Conservation (phyloP, 2,329 filamentous ascomycete genomes). For the Aspergillus hiratsukae region DNA sequence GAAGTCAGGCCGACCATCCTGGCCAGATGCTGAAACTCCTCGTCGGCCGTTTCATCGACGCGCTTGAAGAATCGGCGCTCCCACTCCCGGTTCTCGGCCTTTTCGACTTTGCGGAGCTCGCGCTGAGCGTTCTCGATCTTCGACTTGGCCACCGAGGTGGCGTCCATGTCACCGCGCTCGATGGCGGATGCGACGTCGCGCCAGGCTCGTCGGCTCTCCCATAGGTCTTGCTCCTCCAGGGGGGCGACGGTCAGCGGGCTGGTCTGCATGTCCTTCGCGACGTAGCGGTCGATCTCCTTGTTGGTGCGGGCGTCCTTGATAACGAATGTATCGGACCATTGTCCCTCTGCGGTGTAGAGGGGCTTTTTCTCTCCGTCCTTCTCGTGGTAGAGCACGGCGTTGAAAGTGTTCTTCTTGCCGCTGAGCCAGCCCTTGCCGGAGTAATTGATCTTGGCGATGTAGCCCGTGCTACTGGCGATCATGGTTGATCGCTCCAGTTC, state of each 20-base stretch:
- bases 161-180: slow-evolving; percentile 75
- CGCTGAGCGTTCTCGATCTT: slow-evolving; percentile 89
- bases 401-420: slow-evolving; percentile 91
- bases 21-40: slow-evolving; percentile 42
- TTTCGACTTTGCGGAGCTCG: slow-evolving; percentile 68
- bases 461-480: slow-evolving; percentile 83
- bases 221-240: slow-evolving; percentile 73
- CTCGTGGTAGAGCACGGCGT: slow-evolving; percentile 66
- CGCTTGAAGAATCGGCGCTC: slow-evolving; percentile 73
- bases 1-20: slow-evolving; percentile 37
- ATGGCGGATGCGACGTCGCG: slow-evolving; percentile 78
- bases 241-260: slow-evolving; percentile 68
- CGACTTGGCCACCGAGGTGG: slow-evolving; percentile 71
- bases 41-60: slow-evolving; percentile 30
- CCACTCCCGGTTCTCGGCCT: slow-evolving; percentile 71
- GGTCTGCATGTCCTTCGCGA: slow-evolving; percentile 53
- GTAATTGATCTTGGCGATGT: slow-evolving; percentile 86
- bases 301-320: slow-evolving; percentile 64
- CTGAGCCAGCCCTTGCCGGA: slow-evolving; percentile 90
- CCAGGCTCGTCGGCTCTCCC: slow-evolving; percentile 88
- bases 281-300: slow-evolving; percentile 54
- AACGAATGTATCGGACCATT: slow-evolving; percentile 81
- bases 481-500: slow-evolving; percentile 82
- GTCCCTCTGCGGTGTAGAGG: slow-evolving; percentile 77
- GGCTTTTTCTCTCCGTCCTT: slow-evolving; percentile 61